Conservation (phyloP, 208 protist species). For the Herpetomonas tarakana region DNA sequence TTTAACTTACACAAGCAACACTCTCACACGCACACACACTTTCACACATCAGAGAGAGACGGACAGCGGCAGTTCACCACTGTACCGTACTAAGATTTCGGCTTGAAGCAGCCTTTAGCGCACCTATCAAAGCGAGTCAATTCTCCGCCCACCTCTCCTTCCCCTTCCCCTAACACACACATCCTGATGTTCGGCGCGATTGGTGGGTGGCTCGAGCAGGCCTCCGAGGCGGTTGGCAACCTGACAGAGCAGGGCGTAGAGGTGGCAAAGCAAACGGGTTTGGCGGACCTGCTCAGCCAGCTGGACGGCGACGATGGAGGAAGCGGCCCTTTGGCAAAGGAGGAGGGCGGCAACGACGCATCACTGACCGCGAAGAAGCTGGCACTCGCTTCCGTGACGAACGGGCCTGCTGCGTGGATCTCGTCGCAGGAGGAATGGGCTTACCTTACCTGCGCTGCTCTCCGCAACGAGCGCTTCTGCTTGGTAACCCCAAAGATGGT, state of each 20-base stretch:
- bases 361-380: no score
- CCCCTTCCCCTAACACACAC: no score
- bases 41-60: no score
- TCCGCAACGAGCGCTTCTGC: slow-evolving; percentile 17
- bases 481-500: neutral
- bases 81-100: no score
- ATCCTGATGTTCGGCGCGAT: slow-evolving; percentile 59
- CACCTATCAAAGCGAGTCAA: no score
- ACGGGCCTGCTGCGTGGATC: slow-evolving; percentile 27
- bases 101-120: no score
- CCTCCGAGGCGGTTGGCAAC: slow-evolving; percentile 29
- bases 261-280: slow-evolving; percentile 25
- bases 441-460: slow-evolving; percentile 23
- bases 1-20: no score
- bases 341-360: no score
- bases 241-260: slow-evolving; percentile 40
- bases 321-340: neutral
- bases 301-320: neutral
- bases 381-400: slow-evolving; percentile 16
- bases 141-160: no score
- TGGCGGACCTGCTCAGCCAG: slow-evolving; percentile 35
- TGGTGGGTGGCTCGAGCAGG: slow-evolving; percentile 25
- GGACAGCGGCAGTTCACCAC: no score
- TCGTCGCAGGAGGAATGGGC: slow-evolving; percentile 40
- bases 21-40: no score